phyloP scores from a whole-genome alignment of 352 stramenopile genomes.

The Pythium biforme region DNA sequence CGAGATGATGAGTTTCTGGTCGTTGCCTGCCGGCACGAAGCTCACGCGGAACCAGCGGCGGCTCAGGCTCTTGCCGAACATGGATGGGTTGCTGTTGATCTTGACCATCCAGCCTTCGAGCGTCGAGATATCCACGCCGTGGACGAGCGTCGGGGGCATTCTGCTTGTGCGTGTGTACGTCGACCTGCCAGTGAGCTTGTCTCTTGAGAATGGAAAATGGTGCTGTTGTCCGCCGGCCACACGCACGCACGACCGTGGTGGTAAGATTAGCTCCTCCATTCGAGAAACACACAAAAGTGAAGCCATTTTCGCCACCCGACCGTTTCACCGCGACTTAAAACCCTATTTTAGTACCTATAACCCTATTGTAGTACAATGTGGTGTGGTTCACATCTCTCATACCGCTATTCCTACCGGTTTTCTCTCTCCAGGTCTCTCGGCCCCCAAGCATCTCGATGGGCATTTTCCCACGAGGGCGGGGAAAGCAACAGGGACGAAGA shows the following conservation, averaged over 20 bases:
- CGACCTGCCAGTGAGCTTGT: too few species aligned
- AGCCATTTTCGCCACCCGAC: not conserved
- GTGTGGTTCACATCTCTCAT: too few species aligned
- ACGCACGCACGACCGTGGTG: not conserved
- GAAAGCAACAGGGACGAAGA: not conserved
- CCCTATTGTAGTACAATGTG: not conserved
- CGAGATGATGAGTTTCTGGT: slow-evolving; percentile 71
- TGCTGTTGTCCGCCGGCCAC: not conserved
- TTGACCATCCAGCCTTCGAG: slow-evolving; percentile 86
- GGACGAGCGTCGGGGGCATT: slow-evolving; percentile 37
- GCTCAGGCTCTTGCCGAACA: slow-evolving; percentile 77
- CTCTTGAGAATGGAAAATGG: not conserved
- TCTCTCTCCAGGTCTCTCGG: not conserved
- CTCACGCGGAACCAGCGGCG: slow-evolving; percentile 78
- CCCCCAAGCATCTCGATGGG: not conserved
- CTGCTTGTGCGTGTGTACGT: not conserved
- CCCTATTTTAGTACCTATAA: not conserved
- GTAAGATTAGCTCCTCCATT: not conserved
- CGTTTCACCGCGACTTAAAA: not conserved
- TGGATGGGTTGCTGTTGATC: slow-evolving; percentile 81
- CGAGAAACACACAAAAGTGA: not conserved
- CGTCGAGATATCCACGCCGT: slow-evolving; percentile 81
- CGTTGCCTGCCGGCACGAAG: slow-evolving; percentile 42
- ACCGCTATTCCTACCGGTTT: not conserved
- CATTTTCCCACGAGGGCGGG: not conserved